Conservation (phyloP, 805 yeast genomes). For the Saturnispora bothae region DNA sequence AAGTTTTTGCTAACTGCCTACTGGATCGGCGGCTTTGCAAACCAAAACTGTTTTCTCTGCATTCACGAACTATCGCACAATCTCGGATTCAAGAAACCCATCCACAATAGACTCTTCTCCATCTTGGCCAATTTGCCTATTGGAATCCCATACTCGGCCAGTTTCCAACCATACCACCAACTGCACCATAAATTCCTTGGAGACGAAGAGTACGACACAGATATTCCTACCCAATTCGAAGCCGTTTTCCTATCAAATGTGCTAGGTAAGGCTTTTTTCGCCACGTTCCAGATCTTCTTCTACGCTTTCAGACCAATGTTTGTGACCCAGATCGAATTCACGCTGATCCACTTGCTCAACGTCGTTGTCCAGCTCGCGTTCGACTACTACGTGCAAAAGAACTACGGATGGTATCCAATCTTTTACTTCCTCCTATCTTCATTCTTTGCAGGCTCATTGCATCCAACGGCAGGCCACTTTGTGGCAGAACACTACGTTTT, state of each 20-base stretch:
- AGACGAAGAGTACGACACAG: constrained; percentile 75
- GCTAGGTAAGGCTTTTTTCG: constrained; percentile 82
- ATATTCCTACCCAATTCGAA: constrained; percentile 73
- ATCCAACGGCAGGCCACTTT: constrained; percentile 92
- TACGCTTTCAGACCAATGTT: constrained; percentile 89
- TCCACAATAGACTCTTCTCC: constrained; percentile 67
- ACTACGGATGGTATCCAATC: constrained; percentile 56
- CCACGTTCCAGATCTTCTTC: constrained; percentile 79
- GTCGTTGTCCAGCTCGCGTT: constrained; percentile 47
- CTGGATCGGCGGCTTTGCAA: constrained; percentile 74
- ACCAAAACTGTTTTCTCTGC: constrained; percentile 75
- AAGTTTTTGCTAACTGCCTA: constrained; percentile 58
- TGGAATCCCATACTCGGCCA: constrained; percentile 84
- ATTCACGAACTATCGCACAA: constrained; percentile 86
- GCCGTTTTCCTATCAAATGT: constrained; percentile 65
- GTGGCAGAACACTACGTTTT: constrained; percentile 88
- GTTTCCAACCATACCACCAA: constrained; percentile 83
- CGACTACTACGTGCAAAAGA: constrained; percentile 46
- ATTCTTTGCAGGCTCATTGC: constrained; percentile 82
- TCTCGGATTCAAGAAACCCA: constrained; percentile 67
- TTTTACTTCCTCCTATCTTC: constrained; percentile 64
- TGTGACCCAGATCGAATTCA: constrained; percentile 63
- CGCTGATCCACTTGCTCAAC: constrained; percentile 65
- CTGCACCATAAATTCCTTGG: constrained; percentile 87
- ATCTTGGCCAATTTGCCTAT: constrained; percentile 75